A percentile compares a stretch with the other conserved stretches of the same genome.
These are phyloP conservation scores for Euphorbia pulcherrima DNA, from an alignment of 345 rosid species.

Conservation along the genomic window DNA sequence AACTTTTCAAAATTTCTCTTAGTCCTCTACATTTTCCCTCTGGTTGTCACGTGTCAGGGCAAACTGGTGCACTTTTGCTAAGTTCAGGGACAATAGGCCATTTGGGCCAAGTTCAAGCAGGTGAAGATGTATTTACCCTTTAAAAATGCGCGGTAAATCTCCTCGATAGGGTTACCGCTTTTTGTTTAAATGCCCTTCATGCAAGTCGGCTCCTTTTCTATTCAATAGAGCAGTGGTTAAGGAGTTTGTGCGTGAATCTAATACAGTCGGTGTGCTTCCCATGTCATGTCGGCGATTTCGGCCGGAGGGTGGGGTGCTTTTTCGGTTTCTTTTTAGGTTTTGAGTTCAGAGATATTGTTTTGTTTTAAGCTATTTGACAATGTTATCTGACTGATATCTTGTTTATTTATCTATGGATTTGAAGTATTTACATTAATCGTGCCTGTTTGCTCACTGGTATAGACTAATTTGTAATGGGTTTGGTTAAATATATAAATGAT, in stretches of 20 bases:
- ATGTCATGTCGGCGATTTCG: neutral
- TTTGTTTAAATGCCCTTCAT: constrained; percentile 29
- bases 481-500: too few relatives aligned
- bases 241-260: constrained; percentile 81
- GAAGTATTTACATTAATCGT: too few relatives aligned
- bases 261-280: constrained; percentile 22
- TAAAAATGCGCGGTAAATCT: neutral
- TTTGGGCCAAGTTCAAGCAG: too few relatives aligned
- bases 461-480: too few relatives aligned
- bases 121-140: too few relatives aligned
- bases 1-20: too few relatives aligned
- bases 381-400: neutral
- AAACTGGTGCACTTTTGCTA: too few relatives aligned
- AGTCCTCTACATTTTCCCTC: too few relatives aligned
- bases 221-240: constrained; percentile 14
- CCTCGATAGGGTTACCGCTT: neutral
- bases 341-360: neutral
- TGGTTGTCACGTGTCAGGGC: too few relatives aligned
- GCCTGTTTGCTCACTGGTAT: too few relatives aligned
- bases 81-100: too few relatives aligned
- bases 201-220: constrained; percentile 39
- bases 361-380: neutral
- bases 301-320: neutral
- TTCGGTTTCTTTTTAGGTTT: neutral
- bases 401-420: too few relatives aligned